Base-by-base conservation (phyloP, 1,284 basidiomycete genomes). In the Microbotryum violaceum region DNA sequence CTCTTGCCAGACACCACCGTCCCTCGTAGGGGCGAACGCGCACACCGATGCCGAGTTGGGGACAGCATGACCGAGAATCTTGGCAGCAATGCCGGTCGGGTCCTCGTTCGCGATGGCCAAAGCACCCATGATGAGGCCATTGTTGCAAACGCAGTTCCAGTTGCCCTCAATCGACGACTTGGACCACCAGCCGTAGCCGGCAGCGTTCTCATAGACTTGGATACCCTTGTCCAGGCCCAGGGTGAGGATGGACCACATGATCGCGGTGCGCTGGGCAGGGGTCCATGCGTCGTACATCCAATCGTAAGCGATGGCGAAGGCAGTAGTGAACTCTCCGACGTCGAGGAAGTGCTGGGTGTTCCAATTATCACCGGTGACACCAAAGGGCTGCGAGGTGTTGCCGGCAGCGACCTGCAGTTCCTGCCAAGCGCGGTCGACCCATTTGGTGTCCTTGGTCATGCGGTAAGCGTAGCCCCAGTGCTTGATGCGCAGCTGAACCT, bases 1-100 rank as follows among this genome's bases (percentile, higher is more conserved):
- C 77, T 98, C 94, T n/a, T 85, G 79, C 93, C 94, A 97, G 27
- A 90, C 87, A 29, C 93, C 94, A 73, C 93, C 94, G 73, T 97
- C 93, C 45, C 78, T 21, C 4, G 54, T 37, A 10, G 54, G 54
- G 23, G 76, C 82, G 20, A 73, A 61, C 73, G 84, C 89, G 74
- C 94, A 97, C 75, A 91, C 92, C 62, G 79, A 68, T 64, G 83
- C 79, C 47, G 91, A 89, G 72, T 91, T 90, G 64, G 82, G 75
- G 50, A 93, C 76, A 14, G 87, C 87, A 27, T 44, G 3, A 48
- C 77, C 76, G 52, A 96, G 82, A 49, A 96, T 79, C 63, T 82
- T 77, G 66, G 81, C 73, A 0, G 92, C 88, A 47, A 79, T 79
- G 50, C 87, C 86, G 5, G 87, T 85, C 12, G 82, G 83, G 72